Evolutionary conservation across 208 protist species (phyloP).

Genomic region (Leishmania turanica): DNA sequence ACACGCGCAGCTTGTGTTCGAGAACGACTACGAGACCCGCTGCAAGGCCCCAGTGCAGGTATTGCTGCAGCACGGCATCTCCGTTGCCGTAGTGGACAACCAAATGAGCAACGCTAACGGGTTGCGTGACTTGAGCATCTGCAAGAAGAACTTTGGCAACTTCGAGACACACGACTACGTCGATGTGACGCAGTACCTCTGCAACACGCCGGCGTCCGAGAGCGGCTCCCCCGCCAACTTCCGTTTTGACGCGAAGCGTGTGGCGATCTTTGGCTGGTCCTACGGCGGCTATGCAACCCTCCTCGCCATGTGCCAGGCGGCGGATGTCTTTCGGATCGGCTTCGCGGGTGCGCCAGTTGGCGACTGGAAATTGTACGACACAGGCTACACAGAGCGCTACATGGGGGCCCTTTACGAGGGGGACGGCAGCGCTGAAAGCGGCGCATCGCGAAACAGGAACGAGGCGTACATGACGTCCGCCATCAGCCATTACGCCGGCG

Average conservation of each 20-base stretch:
- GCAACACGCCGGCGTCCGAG: constrained; percentile 9
- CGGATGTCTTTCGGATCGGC: constrained; percentile 81
- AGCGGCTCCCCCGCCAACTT: constrained; percentile 38
- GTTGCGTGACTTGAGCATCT: constrained; percentile 72
- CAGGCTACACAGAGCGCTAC: constrained; percentile 91
- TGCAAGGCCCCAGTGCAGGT: constrained; percentile 62
- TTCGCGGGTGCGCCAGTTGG: constrained; percentile 85
- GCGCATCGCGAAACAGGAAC: constrained; percentile 21
- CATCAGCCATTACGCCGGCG: constrained; percentile 58
- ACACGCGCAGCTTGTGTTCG: constrained; percentile 84
- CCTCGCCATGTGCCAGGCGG: constrained; percentile 81
- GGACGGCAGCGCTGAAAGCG: constrained; percentile 1
- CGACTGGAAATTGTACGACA: constrained; percentile 92
- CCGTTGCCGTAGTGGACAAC: constrained; percentile 83
- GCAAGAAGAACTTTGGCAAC: constrained; percentile 84
- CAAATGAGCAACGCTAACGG: constrained; percentile 88
- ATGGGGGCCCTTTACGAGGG: constrained; percentile 70
- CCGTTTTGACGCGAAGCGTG: constrained; percentile 58
- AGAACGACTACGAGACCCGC: constrained; percentile 54
- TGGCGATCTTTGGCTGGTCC: constrained; percentile 90
- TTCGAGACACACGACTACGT: constrained; percentile 90
- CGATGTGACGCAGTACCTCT: constrained; percentile 60
- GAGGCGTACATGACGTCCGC: constrained; percentile 64
- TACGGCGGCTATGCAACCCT: constrained; percentile 91
- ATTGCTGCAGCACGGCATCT: constrained; percentile 71